Evolutionary conservation across 139 green algal genomes (phyloP), one percentile per base, ranked within the genome.

Genomic region (Zygnema cylindricum): DNA sequence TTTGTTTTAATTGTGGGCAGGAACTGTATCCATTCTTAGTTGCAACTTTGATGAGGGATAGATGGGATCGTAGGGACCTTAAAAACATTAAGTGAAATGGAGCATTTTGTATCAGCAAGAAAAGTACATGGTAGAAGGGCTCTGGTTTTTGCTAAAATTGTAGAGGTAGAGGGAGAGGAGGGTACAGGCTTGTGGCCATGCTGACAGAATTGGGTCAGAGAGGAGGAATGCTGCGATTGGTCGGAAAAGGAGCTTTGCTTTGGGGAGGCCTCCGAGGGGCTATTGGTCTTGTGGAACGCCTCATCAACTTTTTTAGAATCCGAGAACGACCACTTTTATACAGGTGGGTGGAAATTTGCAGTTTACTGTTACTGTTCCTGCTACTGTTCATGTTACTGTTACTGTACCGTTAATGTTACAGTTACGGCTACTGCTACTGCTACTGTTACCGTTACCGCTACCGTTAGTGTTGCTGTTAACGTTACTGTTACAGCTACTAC

Each of bases 181-280:
- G 30, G 21, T 87, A 16, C 83, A 88, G 83, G 73, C 30, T 88
- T 33, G 71, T 88, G 71, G 63, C 69, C n/a, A 88, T 88, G 83
- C 73, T 88, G 71, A 25, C 71, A 22, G 73, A 71, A 38, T 36
- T 63, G 7, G 83, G 83, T 16, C 71, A 84, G 71, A 87, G 71
- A 42, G 85, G 85, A 1, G 85, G 85, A n/a, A 81, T 90, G 78
- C 77, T 90, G 25, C 85, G 85, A 30, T n/a, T 90, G 23, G 78
- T 88, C 25, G 85, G 85, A 30, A 90, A 90, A 75, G 23, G 84
- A 49, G 85, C 85, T 42, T 32, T 90, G 30, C 38, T 90, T 36
- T 89, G 78, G 78, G 85, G 78, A 23, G 85, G 85, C 2, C 77
- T 90, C 3, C 41, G 78, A 40, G 85, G 77, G 23, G 85, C 85